phyloP scores from a whole-genome alignment of 2,329 filamentous ascomycete species.

The Colletotrichum higginsianum region DNA sequence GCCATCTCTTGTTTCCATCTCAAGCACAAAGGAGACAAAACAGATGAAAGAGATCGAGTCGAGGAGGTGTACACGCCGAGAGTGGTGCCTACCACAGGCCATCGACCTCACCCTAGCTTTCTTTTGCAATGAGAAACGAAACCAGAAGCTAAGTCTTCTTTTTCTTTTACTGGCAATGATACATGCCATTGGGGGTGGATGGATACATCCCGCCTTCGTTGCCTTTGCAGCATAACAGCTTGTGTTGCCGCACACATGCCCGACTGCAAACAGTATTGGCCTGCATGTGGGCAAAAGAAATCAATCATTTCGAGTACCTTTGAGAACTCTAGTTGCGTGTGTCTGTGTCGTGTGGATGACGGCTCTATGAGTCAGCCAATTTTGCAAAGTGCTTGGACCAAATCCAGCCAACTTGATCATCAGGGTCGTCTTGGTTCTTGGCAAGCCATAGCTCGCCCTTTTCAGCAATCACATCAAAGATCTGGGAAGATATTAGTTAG shows the following conservation, averaged over 20 bases:
- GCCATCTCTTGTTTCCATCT: conserved; percentile 42
- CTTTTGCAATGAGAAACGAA: conserved; percentile 6
- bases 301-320: conserved; percentile 19
- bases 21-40: conserved; percentile 3
- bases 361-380: conserved; percentile 65
- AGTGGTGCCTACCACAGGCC: neutral
- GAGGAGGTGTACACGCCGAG: conserved; percentile 23
- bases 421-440: conserved; percentile 93
- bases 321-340: conserved; percentile 31
- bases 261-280: conserved; percentile 30
- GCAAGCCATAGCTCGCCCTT: conserved; percentile 98
- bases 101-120: neutral
- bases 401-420: conserved; percentile 90
- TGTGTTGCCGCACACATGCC: conserved; percentile 30
- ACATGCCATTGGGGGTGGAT: conserved; percentile 14
- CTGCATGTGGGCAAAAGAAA: conserved; percentile 13
- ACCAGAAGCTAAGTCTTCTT: neutral
- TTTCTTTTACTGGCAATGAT: conserved; percentile 17
- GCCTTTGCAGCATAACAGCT: conserved; percentile 10
- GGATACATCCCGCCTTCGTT: conserved; percentile 12
- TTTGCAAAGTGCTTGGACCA: conserved; percentile 98
- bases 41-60: neutral
- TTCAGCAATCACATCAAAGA: conserved; percentile 93
- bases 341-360: neutral
- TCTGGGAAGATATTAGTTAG: conserved; percentile 59